Percentiles rank a stretch among this genome's conserved stretches.
Evolutionary conservation across 768 basidiomycete genomes (phyloP).

Genomic region (Pleurotus platypus): DNA sequence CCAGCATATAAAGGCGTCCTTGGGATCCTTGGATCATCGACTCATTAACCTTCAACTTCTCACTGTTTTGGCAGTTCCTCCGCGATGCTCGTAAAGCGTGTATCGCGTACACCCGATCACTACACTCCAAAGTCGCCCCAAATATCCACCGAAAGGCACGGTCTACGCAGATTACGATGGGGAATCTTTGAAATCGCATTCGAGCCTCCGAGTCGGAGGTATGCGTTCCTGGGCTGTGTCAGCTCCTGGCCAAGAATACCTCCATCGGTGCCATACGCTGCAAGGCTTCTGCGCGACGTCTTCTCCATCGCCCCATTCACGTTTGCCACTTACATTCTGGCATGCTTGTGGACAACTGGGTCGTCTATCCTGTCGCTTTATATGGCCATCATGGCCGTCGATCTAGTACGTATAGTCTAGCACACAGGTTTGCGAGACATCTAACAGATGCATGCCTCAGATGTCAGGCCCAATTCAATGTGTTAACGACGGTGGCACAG

Average conservation of each 20-base stretch:
- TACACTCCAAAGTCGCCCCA: not conserved
- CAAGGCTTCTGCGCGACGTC: constrained; percentile 20
- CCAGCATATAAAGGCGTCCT: not conserved
- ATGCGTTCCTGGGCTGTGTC: not conserved
- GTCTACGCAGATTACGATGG: constrained; percentile 22
- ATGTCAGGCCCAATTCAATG: constrained; percentile 2
- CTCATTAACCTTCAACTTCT: not conserved
- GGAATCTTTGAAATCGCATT: constrained; percentile 34
- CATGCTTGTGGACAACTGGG: constrained; percentile 24
- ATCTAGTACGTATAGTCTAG: constrained; percentile 22
- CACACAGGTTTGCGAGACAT: not conserved
- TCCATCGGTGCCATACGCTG: constrained; percentile 10
- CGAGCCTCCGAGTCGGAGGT: constrained; percentile 11
- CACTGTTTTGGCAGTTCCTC: not conserved
- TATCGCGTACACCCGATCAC: not conserved
- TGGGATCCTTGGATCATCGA: not conserved
- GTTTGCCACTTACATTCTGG: constrained; percentile 22
- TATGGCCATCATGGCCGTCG: constrained; percentile 26
- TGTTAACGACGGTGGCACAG: not conserved
- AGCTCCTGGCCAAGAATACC: constrained; percentile 6
- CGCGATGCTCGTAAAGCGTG: not conserved
- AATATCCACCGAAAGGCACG: not conserved
- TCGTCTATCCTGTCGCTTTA: constrained; percentile 32
- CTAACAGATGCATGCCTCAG: constrained; percentile 5
- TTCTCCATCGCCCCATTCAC: constrained; percentile 17